A percentile compares a stretch with the other conserved stretches of the same genome.
Conservation (phyloP, 164 flowering plant genomes). For the Annona cherimola region DNA sequence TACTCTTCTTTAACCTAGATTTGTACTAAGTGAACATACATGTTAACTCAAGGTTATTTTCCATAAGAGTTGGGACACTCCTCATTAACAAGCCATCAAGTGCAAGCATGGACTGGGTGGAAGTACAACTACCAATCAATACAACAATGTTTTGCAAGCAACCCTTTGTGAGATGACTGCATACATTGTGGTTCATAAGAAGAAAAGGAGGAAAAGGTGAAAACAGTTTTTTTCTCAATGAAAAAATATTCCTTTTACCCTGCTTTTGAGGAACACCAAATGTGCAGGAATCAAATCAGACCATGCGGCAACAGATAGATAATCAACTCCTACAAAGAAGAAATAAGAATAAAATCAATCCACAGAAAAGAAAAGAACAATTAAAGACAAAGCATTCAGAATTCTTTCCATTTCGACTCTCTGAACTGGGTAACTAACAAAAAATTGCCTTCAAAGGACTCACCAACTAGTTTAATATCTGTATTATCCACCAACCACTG, state of each 20-base stretch:
- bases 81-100: no score
- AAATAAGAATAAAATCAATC: not conserved
- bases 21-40: no score
- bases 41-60: no score
- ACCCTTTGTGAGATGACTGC: no score
- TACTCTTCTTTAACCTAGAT: no score
- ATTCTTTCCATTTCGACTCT: not conserved
- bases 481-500: conserved; percentile 88
- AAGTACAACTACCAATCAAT: no score
- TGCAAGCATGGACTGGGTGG: no score
- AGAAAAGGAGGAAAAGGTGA: no score
- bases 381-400: not conserved
- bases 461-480: conserved; percentile 93
- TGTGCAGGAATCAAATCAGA: conserved; percentile 73
- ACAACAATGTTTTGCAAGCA: no score
- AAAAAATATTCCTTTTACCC: conserved; percentile 38
- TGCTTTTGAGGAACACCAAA: conserved; percentile 55
- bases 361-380: not conserved
- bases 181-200: no score
- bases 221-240: not conserved
- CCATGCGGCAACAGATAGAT: conserved; percentile 83
- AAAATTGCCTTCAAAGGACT: conserved; percentile 13
- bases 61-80: no score
- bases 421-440: not conserved
- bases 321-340: conserved; percentile 70